phyloP scores from a whole-genome alignment of 331 rosid genomes.

The Quercus phellos region DNA sequence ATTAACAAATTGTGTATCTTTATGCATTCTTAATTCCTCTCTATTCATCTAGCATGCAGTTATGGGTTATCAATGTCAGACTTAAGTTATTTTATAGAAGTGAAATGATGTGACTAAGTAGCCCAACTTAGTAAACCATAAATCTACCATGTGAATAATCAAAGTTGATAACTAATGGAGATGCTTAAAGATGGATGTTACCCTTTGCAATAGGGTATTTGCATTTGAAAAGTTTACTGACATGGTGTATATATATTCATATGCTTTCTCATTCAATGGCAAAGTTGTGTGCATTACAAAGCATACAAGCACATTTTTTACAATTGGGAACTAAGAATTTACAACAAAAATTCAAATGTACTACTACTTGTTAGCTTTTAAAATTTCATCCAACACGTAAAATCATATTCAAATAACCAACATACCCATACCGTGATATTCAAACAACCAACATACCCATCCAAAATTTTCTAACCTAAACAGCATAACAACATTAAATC shows the following conservation, averaged over 20 bases:
- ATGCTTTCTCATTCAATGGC: background rate
- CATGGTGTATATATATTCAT: background rate
- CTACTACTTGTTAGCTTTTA: too few relatives aligned
- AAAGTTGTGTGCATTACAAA: too few relatives aligned
- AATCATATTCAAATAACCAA: too few relatives aligned
- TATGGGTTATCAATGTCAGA: background rate
- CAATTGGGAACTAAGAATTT: too few relatives aligned
- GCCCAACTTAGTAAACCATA: background rate
- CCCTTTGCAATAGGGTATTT: background rate
- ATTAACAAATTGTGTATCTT: background rate
- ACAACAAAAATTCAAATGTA: too few relatives aligned
- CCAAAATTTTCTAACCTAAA: too few relatives aligned
- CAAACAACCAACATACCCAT: too few relatives aligned
- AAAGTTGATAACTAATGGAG: background rate
- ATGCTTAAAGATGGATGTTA: background rate
- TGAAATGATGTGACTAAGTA: background rate
- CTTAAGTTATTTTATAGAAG: background rate
- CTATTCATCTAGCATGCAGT: background rate
- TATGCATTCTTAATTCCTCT: background rate
- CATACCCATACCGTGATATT: too few relatives aligned
- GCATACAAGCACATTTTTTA: too few relatives aligned
- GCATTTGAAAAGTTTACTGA: background rate
- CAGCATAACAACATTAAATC: too few relatives aligned
- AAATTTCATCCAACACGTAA: too few relatives aligned
- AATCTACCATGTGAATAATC: background rate